Base-by-base conservation (phyloP, 1,284 basidiomycete species). In the Golubevia pallescens region DNA sequence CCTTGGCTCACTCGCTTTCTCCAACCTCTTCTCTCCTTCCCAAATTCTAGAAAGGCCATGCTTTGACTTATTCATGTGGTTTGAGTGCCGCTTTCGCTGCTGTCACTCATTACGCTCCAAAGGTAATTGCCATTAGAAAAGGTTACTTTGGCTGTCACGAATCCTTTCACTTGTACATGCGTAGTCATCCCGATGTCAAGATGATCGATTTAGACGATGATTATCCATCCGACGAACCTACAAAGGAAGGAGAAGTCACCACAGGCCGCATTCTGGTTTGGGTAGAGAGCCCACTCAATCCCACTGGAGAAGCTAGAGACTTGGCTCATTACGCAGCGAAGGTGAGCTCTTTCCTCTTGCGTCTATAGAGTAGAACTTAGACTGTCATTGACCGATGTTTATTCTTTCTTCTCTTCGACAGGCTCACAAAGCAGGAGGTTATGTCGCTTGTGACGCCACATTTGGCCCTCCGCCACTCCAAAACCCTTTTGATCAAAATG, bases 391-490 rank as follows among this genome's bases (percentile, higher is more conserved):
- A 3, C 23, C 16, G 10, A 3, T 0, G 3, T 3, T 51, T 20
- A 13, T 56, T 20, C 20, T 28, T n/a, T 14, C 16, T 5, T 16
- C 2, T 19, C 28, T 16, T 32, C 38, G 21, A 14, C 70, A 67
- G 51, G 77, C 81, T 8, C 72, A 74, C 24, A 60, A 60, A 0
- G 68, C 74, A 16, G 62, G 72, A 7, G 81, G 82, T 60, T 90
- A 14, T 38, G 56, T 84, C 16, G 70, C 67, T 1, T 79, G 82
- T 10, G 81, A 84, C 59, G 63, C 75, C 8, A 84, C 81, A 14
- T 81, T 84, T 59, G 81, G 80, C 93, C 95, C 94, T 28, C 94
- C 94, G 3, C 94, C 94, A 0, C 69, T 83, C 10, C 74, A 77
- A 58, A 58, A 78, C 58, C 76, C 77, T 0, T 78, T 81, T 58